Conservation (phyloP, 352 stramenopile species). For the Lagenidium sp. region DNA sequence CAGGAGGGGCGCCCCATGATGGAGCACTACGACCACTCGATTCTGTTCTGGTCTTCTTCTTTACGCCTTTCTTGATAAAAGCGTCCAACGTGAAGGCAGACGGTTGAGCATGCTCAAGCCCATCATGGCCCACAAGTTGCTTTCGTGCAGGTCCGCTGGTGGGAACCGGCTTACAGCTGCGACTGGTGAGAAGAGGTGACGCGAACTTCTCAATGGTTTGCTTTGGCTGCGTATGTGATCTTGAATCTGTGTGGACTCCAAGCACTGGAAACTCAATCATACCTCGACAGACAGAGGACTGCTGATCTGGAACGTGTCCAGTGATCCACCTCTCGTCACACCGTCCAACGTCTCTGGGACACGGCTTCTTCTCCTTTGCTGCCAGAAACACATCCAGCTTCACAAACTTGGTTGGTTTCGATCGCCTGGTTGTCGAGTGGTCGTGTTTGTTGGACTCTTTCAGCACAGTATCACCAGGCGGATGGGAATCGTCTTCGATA, state of each 20-base stretch:
- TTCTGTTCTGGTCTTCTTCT: constrained; percentile 14
- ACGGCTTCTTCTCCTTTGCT: constrained; percentile 8
- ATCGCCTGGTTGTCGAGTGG: constrained; percentile 4
- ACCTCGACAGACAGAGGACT: too few species aligned
- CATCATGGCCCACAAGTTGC: constrained; percentile 38
- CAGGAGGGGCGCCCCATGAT: constrained; percentile 16
- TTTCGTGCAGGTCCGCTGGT: constrained; percentile 11
- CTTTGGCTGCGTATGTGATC: too few species aligned
- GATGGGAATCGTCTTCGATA: too few species aligned
- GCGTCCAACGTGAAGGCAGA: constrained; percentile 52
- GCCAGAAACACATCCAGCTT: constrained; percentile 38
- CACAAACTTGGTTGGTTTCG: constrained; percentile 49
- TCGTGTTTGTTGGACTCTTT: constrained; percentile 2
- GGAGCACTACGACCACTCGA: constrained; percentile 2
- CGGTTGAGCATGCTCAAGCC: constrained; percentile 26
- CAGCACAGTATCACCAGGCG: too few species aligned
- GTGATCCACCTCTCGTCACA: too few species aligned
- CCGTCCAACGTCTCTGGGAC: background rate
- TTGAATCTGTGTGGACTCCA: too few species aligned
- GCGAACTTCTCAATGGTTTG: too few species aligned
- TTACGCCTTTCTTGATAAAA: constrained; percentile 46
- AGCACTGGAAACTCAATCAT: too few species aligned
- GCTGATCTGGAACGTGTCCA: too few species aligned
- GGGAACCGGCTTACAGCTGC: too few species aligned
- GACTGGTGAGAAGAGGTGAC: too few species aligned